These are phyloP conservation scores for Crassisporium funariophilum DNA, from an alignment of 768 basidiomycete genomes.

Conservation along the genomic window DNA sequence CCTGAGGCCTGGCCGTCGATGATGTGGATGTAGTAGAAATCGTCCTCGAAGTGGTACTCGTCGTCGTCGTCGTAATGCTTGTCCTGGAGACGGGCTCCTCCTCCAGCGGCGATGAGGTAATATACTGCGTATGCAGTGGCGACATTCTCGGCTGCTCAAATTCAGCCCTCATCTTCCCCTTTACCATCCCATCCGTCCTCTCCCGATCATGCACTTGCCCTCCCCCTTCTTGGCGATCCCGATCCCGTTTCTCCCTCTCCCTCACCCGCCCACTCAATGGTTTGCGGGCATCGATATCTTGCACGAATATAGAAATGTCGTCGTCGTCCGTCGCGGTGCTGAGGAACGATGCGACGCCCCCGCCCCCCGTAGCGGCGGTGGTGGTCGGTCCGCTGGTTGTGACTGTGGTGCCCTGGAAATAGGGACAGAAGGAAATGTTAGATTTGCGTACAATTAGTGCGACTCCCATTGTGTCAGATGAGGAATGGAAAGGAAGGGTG, in stretches of 20 bases:
- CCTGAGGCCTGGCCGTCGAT: not conserved
- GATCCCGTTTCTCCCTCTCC: slow-evolving; percentile 21
- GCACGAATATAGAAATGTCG: slow-evolving; percentile 76
- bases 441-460: too few relatives aligned
- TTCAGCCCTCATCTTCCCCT: slow-evolving; percentile 9
- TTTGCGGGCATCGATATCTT: slow-evolving; percentile 72
- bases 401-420: not conserved
- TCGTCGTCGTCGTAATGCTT: slow-evolving; percentile 2
- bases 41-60: not conserved
- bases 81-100: slow-evolving; percentile 1
- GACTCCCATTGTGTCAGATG: too few relatives aligned
- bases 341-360: slow-evolving; percentile 42
- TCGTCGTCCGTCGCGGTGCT: slow-evolving; percentile 65
- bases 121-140: slow-evolving; percentile 7
- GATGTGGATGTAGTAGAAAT: not conserved
- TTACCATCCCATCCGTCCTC: slow-evolving; percentile 9
- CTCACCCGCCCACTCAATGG: slow-evolving; percentile 53
- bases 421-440: slow-evolving; percentile 4
- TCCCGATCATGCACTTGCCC: slow-evolving; percentile 16
- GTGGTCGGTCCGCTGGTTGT: too few relatives aligned
- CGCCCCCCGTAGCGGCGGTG: too few relatives aligned
- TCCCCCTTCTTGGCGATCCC: slow-evolving; percentile 13
- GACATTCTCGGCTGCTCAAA: slow-evolving; percentile 3
- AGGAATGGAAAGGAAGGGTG: too few relatives aligned
- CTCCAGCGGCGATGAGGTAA: slow-evolving; percentile 8